Conservation (phyloP, 78 protist species). For the Bodo saltans region DNA sequence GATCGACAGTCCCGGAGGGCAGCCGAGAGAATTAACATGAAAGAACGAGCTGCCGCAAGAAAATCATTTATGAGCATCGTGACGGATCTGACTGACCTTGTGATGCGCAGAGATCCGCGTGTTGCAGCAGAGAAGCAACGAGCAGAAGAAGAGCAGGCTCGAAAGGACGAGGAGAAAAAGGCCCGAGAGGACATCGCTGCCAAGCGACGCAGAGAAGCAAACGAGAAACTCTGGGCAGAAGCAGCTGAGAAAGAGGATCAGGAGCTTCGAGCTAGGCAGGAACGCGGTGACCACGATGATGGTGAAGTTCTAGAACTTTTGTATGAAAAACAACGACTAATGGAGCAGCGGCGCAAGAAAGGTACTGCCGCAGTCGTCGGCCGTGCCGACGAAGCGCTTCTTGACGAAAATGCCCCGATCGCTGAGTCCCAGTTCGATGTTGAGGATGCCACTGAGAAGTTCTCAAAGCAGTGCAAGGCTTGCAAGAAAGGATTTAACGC, state of each 20-base stretch:
- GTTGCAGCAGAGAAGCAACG: slow-evolving; percentile 24
- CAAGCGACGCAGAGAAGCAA: not conserved
- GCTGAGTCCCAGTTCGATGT: not conserved
- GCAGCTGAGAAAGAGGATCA: too few species aligned
- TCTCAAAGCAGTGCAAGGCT: not conserved
- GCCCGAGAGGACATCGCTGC: not conserved
- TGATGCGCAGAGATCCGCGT: slow-evolving; percentile 53
- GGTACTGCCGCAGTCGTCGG: not conserved
- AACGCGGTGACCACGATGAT: too few species aligned
- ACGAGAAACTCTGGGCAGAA: too few species aligned
- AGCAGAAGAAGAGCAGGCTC: not conserved
- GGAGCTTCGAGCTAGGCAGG: too few species aligned
- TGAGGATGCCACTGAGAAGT: not conserved
- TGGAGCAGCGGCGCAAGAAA: too few species aligned
- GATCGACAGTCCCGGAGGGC: slow-evolving; percentile 52
- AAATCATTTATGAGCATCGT: slow-evolving; percentile 25
- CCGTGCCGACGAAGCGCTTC: not conserved
- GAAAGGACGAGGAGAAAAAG: not conserved
- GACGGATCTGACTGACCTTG: slow-evolving; percentile 43
- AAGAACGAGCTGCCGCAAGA: slow-evolving; percentile 41
- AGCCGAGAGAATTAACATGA: slow-evolving; percentile 73
- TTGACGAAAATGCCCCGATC: not conserved
- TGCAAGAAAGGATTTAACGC: slow-evolving; percentile 60
- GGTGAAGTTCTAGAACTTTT: too few species aligned
- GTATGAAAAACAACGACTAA: too few species aligned